Base-by-base conservation (phyloP, 2,329 filamentous ascomycete species). In the Westerdykella aurantiaca region DNA sequence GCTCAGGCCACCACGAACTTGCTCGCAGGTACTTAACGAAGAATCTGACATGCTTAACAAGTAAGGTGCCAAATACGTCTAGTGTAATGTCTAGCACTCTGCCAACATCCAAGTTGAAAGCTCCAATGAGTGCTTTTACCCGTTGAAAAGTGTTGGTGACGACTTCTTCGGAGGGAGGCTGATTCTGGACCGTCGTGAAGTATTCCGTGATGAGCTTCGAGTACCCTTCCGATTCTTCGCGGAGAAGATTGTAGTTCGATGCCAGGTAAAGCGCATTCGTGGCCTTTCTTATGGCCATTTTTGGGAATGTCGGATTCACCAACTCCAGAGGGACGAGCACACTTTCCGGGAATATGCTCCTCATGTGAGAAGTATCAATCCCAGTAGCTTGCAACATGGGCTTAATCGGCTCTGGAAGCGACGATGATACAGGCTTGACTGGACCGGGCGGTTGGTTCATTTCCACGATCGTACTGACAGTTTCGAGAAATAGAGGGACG, bases 151-250 rank as follows among this genome's bases (percentile, higher is more conserved):
- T 89, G 57, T 89, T 84, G 55, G 86, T 82, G 2, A 91, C 88
- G 31, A 86, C 78, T 49, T 88, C 85, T 42, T 80, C 80, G 2
- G 82, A 82, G n/a, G 85, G 84, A 17, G 82, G 81, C 43, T 85
- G 81, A 48, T 79, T 81, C 55, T 83, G 83, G 57, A 86, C 88
- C 0, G 86, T 94, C 6, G 88, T 91, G 68, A 96, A 98, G 25
- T 97, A 82, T 66, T 98, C 93, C 0, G 91, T 96, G 47, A 95
- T 82, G 38, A 98, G 80, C 67, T 98, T 98, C 0, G 93, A 90
- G 63, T 95, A 98, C 34, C 94, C 93, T 69, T 98, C 93, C 0
- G 88, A 88, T 68, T 98, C 93, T 70, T 98, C 93, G 37, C 93
- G 83, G 16, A 98, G 74, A 6, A 98, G 73, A 59, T 98, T 98